phyloP scores from a whole-genome alignment of 2,329 filamentous ascomycete genomes.

The Aspergillus sergii region DNA sequence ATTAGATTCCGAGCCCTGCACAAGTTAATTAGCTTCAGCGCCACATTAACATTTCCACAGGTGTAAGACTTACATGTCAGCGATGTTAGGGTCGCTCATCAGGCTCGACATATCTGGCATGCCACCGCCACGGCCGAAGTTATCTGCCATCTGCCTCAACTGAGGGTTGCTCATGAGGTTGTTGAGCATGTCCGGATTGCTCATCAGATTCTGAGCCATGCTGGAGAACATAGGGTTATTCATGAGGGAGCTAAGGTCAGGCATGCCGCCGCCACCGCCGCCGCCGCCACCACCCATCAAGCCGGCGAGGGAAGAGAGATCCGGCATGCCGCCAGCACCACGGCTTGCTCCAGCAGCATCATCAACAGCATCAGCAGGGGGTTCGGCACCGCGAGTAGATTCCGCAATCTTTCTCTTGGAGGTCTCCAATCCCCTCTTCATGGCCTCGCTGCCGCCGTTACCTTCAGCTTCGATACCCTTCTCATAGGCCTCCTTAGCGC shows the following conservation, averaged over 20 bases:
- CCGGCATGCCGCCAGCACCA: constrained; percentile 65
- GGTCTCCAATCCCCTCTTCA: constrained; percentile 96
- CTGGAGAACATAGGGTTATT: constrained; percentile 96
- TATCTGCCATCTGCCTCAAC: constrained; percentile 82
- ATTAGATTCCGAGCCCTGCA: constrained; percentile 68
- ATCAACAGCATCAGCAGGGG: constrained; percentile 55
- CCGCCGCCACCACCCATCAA: constrained; percentile 68
- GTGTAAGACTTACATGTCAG: constrained; percentile 75
- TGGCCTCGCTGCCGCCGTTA: constrained; percentile 89
- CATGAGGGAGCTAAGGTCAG: constrained; percentile 85
- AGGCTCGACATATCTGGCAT: constrained; percentile 84
- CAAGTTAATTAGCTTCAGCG: constrained; percentile 15
- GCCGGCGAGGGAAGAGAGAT: constrained; percentile 69
- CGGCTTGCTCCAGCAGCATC: constrained; percentile 50
- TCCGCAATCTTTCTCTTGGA: constrained; percentile 86
- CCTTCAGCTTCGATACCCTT: constrained; percentile 93
- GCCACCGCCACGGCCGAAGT: constrained; percentile 72
- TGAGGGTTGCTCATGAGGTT: constrained; percentile 94
- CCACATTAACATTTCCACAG: background rate
- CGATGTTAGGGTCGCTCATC: constrained; percentile 91
- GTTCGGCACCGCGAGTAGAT: constrained; percentile 60
- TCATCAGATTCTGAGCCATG: constrained; percentile 98
- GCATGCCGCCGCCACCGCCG: constrained; percentile 71
- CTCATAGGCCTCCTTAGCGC: constrained; percentile 91
- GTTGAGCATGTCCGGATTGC: constrained; percentile 87